Conservation (phyloP, 2,329 filamentous ascomycete genomes). For the Aspergillus tamarii region DNA sequence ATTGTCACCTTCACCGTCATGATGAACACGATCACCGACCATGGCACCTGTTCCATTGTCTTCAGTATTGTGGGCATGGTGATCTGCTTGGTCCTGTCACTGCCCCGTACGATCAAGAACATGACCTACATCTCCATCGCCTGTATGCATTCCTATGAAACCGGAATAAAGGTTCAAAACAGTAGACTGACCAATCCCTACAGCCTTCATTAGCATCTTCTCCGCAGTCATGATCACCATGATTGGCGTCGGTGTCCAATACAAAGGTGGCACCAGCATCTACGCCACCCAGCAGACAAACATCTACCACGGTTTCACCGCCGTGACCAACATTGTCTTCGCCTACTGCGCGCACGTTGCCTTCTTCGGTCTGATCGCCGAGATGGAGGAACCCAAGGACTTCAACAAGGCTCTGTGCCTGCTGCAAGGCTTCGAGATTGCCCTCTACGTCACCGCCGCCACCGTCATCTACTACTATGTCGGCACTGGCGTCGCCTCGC, state of each 20-base stretch:
- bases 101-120: constrained; percentile 66
- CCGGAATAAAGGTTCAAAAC: background rate
- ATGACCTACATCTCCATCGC: constrained; percentile 64
- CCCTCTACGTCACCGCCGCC: constrained; percentile 67
- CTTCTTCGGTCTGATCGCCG: constrained; percentile 68
- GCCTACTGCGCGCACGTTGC: constrained; percentile 71
- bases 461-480: constrained; percentile 71
- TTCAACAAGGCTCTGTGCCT: constrained; percentile 66
- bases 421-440: constrained; percentile 61
- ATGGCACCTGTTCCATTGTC: constrained; percentile 65
- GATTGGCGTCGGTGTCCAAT: constrained; percentile 62
- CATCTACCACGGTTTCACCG: constrained; percentile 60
- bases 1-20: constrained; percentile 70
- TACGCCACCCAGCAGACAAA: constrained; percentile 44
- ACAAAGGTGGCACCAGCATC: constrained; percentile 42
- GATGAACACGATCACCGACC: constrained; percentile 65
- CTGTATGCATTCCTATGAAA: constrained; percentile 42
- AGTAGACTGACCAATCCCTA: background rate
- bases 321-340: constrained; percentile 71
- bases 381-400: constrained; percentile 63
- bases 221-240: constrained; percentile 69
- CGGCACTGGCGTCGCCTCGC: constrained; percentile 63
- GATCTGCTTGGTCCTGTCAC: constrained; percentile 61
- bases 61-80: constrained; percentile 63
- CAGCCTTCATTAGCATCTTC: constrained; percentile 66